Evolutionary conservation across 495 filamentous ascomycete species (phyloP).

Genomic region (Podospora sp.): DNA sequence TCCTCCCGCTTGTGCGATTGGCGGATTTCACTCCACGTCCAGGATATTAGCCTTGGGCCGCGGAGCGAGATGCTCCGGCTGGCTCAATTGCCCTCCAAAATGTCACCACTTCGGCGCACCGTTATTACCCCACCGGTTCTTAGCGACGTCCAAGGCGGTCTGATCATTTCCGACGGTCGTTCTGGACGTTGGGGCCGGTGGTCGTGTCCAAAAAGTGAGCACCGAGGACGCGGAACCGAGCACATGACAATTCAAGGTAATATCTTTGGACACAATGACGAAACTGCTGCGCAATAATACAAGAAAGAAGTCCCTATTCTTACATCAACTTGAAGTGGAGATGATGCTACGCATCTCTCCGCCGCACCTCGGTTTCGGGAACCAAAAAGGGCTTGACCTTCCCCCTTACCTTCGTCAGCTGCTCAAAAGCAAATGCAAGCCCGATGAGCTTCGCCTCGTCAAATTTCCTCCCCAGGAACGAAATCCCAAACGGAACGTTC

Average conservation of each 20-base stretch:
- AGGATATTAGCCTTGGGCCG: not conserved
- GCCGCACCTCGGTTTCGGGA: conserved; percentile 42
- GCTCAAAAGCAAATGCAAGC: conserved; percentile 69
- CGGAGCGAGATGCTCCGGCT: not conserved
- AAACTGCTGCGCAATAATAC: not conserved
- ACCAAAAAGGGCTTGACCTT: conserved; percentile 51
- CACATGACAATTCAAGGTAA: not conserved
- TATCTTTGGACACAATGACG: not conserved
- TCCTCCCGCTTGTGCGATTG: not conserved
- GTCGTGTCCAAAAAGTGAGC: too few species aligned
- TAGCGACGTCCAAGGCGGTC: not conserved
- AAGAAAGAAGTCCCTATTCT: not conserved
- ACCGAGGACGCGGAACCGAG: too few species aligned
- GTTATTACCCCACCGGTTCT: not conserved
- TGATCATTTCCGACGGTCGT: not conserved
- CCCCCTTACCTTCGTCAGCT: conserved; percentile 55
- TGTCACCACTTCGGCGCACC: not conserved
- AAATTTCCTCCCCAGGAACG: conserved; percentile 60
- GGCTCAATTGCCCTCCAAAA: not conserved
- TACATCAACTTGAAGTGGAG: not conserved
- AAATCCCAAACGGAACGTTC: conserved; percentile 29
- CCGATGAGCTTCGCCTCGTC: conserved; percentile 59
- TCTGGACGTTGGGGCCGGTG: not conserved
- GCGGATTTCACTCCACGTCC: not conserved
- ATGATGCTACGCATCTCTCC: not conserved